phyloP scores from a whole-genome alignment of 495 filamentous ascomycete genomes.

The Aspergillus steynii region DNA sequence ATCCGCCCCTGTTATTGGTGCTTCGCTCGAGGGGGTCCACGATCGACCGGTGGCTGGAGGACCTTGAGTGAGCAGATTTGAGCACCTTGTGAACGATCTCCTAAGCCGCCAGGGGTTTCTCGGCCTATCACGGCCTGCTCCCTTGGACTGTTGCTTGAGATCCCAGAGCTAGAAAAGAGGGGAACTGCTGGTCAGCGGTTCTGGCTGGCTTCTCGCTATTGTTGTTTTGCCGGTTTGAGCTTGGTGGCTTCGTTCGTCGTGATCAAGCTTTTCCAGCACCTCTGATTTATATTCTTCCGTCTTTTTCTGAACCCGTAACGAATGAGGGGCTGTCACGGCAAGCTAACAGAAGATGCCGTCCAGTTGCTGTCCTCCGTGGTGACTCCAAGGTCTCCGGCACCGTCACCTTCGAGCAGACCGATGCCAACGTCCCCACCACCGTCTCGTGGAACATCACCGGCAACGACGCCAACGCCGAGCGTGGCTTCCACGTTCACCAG shows the following conservation, averaged over 20 bases:
- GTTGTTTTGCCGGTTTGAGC: conserved; percentile 10
- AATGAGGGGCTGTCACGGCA: conserved; percentile 7
- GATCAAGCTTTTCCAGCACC: conserved; percentile 1
- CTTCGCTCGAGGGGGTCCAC: conserved; percentile 25
- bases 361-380: conserved; percentile 95
- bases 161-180: conserved; percentile 13
- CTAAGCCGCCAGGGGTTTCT: conserved; percentile 10
- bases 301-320: background rate
- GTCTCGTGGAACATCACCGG: conserved; percentile 90
- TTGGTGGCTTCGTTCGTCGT: conserved; percentile 4
- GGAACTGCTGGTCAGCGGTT: conserved; percentile 11
- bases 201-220: conserved; percentile 3
- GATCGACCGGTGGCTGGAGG: conserved; percentile 34
- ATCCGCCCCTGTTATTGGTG: conserved; percentile 24
- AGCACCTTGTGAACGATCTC: conserved; percentile 46
- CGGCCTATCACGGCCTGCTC: conserved; percentile 36
- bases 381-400: conserved; percentile 91
- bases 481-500: conserved; percentile 96
- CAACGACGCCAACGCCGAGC: conserved; percentile 91
- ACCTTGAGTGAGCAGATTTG: conserved; percentile 56
- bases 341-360: background rate
- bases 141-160: conserved; percentile 3
- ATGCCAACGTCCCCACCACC: conserved; percentile 77
- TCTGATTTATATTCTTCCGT: background rate
- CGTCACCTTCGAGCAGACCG: conserved; percentile 90